Conservation (phyloP, 2,329 filamentous ascomycete species). For the Aspergillus intermedius region DNA sequence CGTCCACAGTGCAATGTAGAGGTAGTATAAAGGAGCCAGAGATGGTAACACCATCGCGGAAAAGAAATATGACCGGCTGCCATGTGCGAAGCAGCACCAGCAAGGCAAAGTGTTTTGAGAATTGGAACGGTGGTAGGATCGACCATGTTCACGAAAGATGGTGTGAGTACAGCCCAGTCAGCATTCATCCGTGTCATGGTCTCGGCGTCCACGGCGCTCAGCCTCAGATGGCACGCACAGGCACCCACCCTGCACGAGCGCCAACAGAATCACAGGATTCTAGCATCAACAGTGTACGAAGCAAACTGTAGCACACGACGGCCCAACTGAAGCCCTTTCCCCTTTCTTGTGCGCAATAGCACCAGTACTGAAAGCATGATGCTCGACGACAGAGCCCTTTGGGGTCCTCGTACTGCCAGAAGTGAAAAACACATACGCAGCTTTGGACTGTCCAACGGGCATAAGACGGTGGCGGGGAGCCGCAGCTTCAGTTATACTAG, state of each 20-base stretch:
- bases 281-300: conserved; percentile 36
- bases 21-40: no score
- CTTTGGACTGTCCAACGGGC: conserved; percentile 4
- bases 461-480: conserved; percentile 3
- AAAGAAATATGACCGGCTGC: neutral
- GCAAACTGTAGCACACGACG: conserved; percentile 38
- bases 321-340: conserved; percentile 40
- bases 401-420: conserved; percentile 26
- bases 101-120: neutral
- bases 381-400: conserved; percentile 53
- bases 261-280: conserved; percentile 16
- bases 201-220: conserved; percentile 34
- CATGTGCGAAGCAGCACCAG: neutral
- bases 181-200: conserved; percentile 28
- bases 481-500: conserved; percentile 3
- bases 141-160: conserved; percentile 2
- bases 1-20: no score
- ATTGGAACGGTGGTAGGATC: neutral
- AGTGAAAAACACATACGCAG: conserved; percentile 52
- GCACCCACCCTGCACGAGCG: conserved; percentile 12
- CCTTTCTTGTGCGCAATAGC: conserved; percentile 44
- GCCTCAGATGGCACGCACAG: conserved; percentile 44
- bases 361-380: conserved; percentile 47
- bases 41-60: no score
- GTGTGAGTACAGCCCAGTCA: conserved; percentile 5